Conservation (phyloP, 1,284 basidiomycete genomes). For the Fomitopsis pinicola region DNA sequence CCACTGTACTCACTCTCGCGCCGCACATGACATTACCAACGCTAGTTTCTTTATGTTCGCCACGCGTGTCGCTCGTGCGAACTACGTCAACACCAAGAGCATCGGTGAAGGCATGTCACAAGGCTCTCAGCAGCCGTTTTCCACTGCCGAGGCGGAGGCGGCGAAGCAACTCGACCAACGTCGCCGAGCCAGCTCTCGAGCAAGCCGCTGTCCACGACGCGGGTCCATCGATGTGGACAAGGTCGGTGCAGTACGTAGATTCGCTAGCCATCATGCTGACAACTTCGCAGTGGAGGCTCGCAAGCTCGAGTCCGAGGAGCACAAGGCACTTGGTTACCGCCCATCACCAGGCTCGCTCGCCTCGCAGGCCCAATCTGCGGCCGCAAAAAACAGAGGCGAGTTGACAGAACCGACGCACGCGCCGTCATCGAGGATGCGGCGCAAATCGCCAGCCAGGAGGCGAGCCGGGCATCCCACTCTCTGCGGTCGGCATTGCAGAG, state of each 20-base stretch:
- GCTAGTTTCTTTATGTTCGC: slow-evolving; percentile 10
- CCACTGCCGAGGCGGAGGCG: slow-evolving; percentile 25
- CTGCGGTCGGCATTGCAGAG: slow-evolving; percentile 21
- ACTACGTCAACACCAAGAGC: slow-evolving; percentile 19
- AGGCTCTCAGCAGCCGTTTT: no score
- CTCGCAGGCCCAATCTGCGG: slow-evolving; percentile 24
- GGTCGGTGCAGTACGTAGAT: slow-evolving; percentile 6
- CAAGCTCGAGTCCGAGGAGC: slow-evolving; percentile 29
- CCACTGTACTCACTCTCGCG: not conserved
- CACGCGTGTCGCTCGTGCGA: slow-evolving; percentile 8
- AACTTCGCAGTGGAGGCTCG: slow-evolving; percentile 21
- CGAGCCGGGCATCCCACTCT: slow-evolving; percentile 10
- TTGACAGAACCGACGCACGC: not conserved
- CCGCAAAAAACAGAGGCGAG: slow-evolving; percentile 16
- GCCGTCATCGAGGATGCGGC: slow-evolving; percentile 20
- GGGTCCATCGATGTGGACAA: slow-evolving; percentile 18
- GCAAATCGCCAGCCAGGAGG: slow-evolving; percentile 6
- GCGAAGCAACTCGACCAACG: slow-evolving; percentile 18
- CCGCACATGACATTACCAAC: slow-evolving; percentile 6
- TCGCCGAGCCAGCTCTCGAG: slow-evolving; percentile 11
- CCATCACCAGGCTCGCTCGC: slow-evolving; percentile 29
- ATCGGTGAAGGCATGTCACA: slow-evolving; percentile 8
- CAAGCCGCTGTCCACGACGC: slow-evolving; percentile 16
- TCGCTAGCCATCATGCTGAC: not conserved
- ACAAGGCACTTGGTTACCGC: slow-evolving; percentile 30